Evolutionary conservation across 352 stramenopile species (phyloP).

Genomic region (Blastocystis sp.): DNA sequence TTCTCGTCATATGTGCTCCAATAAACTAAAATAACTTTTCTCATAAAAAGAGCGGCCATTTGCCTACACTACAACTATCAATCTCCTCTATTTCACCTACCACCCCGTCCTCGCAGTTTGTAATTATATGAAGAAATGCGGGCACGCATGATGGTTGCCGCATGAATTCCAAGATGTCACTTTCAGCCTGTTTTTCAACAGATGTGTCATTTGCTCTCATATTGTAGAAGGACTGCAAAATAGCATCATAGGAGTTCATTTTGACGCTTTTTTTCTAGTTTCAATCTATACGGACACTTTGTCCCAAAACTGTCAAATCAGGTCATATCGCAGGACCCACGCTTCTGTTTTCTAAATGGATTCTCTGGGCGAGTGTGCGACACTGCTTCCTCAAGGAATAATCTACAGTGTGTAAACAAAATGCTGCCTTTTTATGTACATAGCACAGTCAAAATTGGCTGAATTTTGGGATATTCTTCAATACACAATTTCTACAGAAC

Average conservation of each 20-base stretch:
- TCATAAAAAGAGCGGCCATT: slow-evolving; percentile 53
- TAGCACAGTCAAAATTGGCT: not conserved
- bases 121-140: slow-evolving; percentile 29
- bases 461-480: not conserved
- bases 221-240: not conserved
- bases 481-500: not conserved
- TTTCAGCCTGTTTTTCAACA: slow-evolving; percentile 14
- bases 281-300: too few relatives aligned
- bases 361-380: too few relatives aligned
- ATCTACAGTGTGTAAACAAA: not conserved
- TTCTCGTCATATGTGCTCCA: not conserved
- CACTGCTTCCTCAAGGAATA: too few relatives aligned
- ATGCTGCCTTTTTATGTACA: not conserved
- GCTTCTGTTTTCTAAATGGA: too few relatives aligned
- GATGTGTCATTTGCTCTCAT: slow-evolving; percentile 19
- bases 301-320: too few relatives aligned
- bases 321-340: too few relatives aligned
- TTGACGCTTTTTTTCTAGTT: not conserved
- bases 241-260: not conserved
- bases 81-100: not conserved
- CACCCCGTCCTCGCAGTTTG: not conserved
- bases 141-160: not conserved
- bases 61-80: not conserved
- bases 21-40: slow-evolving; percentile 12
- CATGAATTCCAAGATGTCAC: slow-evolving; percentile 27